Evolutionary conservation across 257 asterid species (phyloP).

Genomic region (Capsicum pubescens): DNA sequence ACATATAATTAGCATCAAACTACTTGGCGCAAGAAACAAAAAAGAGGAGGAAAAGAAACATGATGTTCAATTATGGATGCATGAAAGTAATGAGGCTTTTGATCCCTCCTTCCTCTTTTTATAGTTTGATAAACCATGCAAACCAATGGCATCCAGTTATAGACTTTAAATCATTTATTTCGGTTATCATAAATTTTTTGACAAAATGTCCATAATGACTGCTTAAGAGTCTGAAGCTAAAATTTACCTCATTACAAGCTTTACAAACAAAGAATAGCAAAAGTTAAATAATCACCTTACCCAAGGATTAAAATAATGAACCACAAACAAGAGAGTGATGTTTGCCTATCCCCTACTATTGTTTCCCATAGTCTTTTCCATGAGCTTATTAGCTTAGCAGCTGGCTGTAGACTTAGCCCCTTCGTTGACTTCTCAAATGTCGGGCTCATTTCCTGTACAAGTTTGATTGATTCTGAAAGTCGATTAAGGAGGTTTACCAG

Average conservation of each 20-base stretch:
- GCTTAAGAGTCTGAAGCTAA: neutral
- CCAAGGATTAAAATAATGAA: neutral
- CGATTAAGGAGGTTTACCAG: slow-evolving; percentile 81
- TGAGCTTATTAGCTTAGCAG: slow-evolving; percentile 40
- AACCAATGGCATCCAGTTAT: neutral
- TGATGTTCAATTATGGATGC: neutral
- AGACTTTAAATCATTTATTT: neutral
- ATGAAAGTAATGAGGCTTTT: neutral
- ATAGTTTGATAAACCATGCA: neutral
- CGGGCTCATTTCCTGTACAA: slow-evolving; percentile 73
- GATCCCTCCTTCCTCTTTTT: slow-evolving; percentile 10
- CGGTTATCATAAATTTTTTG: neutral
- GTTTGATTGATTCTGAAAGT: slow-evolving; percentile 80
- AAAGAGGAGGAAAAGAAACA: neutral
- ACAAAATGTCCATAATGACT: neutral
- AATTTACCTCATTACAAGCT: neutral
- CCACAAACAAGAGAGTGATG: slow-evolving; percentile 21
- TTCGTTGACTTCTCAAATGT: slow-evolving; percentile 55
- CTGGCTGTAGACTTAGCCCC: slow-evolving; percentile 51
- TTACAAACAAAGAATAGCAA: neutral
- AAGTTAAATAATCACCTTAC: neutral
- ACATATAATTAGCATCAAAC: neutral
- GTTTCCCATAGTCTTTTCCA: slow-evolving; percentile 51
- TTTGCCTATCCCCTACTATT: slow-evolving; percentile 45
- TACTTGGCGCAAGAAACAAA: neutral